phyloP scores from a whole-genome alignment of 2,329 filamentous ascomycete species.

The Chrysosporium queenslandicum region DNA sequence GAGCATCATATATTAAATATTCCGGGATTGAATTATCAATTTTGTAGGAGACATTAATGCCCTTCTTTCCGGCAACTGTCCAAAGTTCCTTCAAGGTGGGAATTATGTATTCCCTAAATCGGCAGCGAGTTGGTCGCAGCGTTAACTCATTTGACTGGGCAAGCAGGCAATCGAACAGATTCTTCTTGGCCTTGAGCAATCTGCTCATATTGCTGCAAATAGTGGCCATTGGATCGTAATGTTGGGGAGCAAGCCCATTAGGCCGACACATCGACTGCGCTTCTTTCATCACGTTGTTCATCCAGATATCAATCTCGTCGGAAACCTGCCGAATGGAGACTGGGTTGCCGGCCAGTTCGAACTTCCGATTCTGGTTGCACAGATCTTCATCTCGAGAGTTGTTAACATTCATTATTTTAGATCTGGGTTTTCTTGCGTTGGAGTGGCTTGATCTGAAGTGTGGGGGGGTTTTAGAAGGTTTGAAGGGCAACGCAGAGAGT shows the following conservation, averaged over 20 bases:
- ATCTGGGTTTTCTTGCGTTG: background rate
- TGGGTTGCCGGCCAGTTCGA: background rate
- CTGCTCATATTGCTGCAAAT: slow-evolving; percentile 3
- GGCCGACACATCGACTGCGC: background rate
- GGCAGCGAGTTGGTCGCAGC: background rate
- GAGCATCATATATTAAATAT: slow-evolving; percentile 3
- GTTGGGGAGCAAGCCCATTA: background rate
- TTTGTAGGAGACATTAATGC: background rate
- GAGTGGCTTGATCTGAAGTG: background rate
- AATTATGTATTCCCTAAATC: slow-evolving; percentile 2
- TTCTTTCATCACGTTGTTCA: slow-evolving; percentile 6
- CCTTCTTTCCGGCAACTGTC: background rate
- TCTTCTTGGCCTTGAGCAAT: background rate
- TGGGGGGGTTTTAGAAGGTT: background rate
- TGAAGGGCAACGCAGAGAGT: background rate
- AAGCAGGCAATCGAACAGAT: slow-evolving; percentile 1
- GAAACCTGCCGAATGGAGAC: slow-evolving; percentile 3
- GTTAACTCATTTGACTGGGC: slow-evolving; percentile 1
- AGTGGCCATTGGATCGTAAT: background rate
- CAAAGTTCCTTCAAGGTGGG: slow-evolving; percentile 5
- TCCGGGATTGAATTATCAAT: slow-evolving; percentile 5
- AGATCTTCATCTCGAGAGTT: background rate
- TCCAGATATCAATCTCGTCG: slow-evolving; percentile 5
- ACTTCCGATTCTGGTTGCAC: background rate
- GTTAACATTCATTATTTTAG: background rate